Evolutionary conservation across 352 stramenopile genomes (phyloP).

Genomic region (Globisporangium splendens): DNA sequence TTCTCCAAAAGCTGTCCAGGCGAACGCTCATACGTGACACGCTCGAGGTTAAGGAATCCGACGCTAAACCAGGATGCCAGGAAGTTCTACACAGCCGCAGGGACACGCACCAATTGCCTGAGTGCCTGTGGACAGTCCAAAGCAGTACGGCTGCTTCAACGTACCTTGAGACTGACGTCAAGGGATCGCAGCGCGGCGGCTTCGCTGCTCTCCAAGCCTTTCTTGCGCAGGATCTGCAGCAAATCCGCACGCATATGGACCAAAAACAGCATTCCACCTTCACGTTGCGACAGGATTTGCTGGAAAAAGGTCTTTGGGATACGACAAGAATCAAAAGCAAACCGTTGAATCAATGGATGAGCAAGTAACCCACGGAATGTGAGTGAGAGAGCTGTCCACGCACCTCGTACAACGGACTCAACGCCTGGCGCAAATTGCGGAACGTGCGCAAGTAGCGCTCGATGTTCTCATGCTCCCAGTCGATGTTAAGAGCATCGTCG

Average conservation of each 20-base stretch:
- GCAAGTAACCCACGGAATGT: too few relatives aligned
- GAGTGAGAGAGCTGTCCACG: too few relatives aligned
- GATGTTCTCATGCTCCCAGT: slow-evolving; percentile 71
- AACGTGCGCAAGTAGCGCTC: slow-evolving; percentile 77
- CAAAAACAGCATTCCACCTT: slow-evolving; percentile 80
- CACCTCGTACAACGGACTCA: slow-evolving; percentile 51
- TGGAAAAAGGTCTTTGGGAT: slow-evolving; percentile 68
- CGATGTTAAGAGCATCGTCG: slow-evolving; percentile 20
- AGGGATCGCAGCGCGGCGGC: slow-evolving; percentile 56
- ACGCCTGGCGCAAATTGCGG: slow-evolving; percentile 46
- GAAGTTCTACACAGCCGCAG: slow-evolving; percentile 45
- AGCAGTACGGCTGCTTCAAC: neutral
- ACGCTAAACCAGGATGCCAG: slow-evolving; percentile 92
- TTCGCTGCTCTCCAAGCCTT: slow-evolving; percentile 29
- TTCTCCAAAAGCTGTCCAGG: slow-evolving; percentile 92
- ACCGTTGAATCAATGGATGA: too few relatives aligned
- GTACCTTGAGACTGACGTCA: slow-evolving; percentile 71
- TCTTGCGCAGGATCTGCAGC: slow-evolving; percentile 61
- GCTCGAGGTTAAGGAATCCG: slow-evolving; percentile 86
- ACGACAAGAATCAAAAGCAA: too few relatives aligned
- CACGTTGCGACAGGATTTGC: slow-evolving; percentile 77
- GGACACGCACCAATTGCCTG: neutral
- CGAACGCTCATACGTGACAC: slow-evolving; percentile 93
- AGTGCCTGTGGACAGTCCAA: neutral
- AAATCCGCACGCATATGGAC: slow-evolving; percentile 75